These are phyloP conservation scores for Exutisphaerella laricina DNA, from an alignment of 2,329 filamentous ascomycete species.

Conservation along the genomic window DNA sequence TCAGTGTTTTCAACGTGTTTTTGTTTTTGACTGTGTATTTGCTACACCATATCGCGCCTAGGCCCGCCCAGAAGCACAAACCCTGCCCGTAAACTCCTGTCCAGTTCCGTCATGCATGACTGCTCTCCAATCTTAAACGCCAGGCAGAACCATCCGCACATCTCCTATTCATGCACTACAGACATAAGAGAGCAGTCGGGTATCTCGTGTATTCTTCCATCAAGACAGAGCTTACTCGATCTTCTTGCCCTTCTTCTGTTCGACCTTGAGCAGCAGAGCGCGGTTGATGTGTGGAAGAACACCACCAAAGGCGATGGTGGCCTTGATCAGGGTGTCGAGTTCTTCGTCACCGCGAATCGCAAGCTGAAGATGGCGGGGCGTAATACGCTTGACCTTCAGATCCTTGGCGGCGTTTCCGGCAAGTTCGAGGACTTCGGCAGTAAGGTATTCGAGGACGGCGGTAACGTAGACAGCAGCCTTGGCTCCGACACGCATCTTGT, in stretches of 20 bases:
- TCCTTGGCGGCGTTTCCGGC: conserved; percentile 98
- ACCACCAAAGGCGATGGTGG: conserved; percentile 97
- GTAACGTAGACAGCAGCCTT: conserved; percentile 99
- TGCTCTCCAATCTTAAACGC: not conserved
- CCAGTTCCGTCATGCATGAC: conserved; percentile 1
- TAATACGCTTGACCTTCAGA: conserved; percentile 99
- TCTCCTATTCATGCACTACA: not conserved
- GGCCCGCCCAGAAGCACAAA: not conserved
- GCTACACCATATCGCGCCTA: not conserved
- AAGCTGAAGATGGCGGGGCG: conserved; percentile 96
- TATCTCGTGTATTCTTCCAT: conserved; percentile 1
- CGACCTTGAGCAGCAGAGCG: conserved; percentile 88
- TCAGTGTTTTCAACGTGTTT: not conserved
- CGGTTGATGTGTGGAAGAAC: conserved; percentile 99
- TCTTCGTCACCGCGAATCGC: conserved; percentile 95
- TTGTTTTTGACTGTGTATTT: not conserved
- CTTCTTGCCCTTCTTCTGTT: conserved; percentile 91
- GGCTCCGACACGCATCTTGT: conserved; percentile 99
- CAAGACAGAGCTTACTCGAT: conserved; percentile 22
- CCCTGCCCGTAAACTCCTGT: conserved; percentile 1
- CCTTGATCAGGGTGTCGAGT: conserved; percentile 92
- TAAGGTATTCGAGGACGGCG: conserved; percentile 96
- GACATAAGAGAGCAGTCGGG: conserved; percentile 1
- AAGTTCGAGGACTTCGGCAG: conserved; percentile 97
- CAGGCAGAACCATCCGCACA: not conserved